Evolutionary conservation across 192 early-diverging fungal species (phyloP).

Genomic region (Rhizophagus prolifer): DNA sequence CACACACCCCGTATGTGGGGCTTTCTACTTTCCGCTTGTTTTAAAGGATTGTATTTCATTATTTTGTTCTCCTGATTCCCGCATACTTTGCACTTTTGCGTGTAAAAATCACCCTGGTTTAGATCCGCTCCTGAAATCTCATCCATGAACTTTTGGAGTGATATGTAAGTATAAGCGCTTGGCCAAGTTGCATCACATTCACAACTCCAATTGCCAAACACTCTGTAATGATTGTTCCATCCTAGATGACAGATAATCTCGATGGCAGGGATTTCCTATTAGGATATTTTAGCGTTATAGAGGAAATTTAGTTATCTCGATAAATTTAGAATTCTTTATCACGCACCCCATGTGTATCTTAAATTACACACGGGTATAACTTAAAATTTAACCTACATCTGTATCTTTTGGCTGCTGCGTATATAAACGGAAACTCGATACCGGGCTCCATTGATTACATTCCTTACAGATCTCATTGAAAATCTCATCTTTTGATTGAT

Average conservation of each 20-base stretch:
- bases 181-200: neutral
- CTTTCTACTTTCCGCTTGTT: neutral
- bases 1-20: neutral
- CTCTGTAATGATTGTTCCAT: slow-evolving; percentile 11
- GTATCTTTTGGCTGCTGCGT: neutral
- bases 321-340: neutral
- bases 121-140: neutral
- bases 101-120: slow-evolving; percentile 2
- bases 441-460: neutral
- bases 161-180: slow-evolving; percentile 22
- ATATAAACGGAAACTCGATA: neutral
- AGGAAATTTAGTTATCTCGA: neutral
- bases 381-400: neutral
- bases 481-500: neutral
- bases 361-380: too few relatives aligned
- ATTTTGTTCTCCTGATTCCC: neutral
- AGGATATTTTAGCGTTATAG: neutral
- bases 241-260: neutral
- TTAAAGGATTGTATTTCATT: neutral
- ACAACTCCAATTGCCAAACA: slow-evolving; percentile 7
- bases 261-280: neutral
- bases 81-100: slow-evolving; percentile 11
- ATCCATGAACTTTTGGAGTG: slow-evolving; percentile 13
- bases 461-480: neutral
- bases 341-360: too few relatives aligned